Evolutionary conservation across 2,329 filamentous ascomycete genomes (phyloP), one percentile per base, ranked within the genome.

Genomic region (Beauveria rudraprayagi): DNA sequence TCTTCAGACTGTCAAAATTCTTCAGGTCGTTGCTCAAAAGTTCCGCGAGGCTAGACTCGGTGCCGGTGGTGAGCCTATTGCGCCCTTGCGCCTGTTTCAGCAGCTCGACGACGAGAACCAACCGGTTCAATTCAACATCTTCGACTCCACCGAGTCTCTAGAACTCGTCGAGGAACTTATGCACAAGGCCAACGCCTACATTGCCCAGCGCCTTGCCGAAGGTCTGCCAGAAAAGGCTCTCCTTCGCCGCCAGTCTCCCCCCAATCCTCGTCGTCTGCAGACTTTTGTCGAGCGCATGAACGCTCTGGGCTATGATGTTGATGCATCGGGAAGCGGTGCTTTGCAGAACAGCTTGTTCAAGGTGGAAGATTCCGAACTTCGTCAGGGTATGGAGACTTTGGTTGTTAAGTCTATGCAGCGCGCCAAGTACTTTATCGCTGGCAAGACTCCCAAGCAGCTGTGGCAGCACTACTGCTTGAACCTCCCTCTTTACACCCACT

Each of bases 31-130:
- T 65, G 86, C 92, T 5, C 89, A 92, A 70, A 96, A 94, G 74
- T 95, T 97, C 82, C 89, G 92, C 48, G 91, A 97, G 76, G 81
- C 85, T 55, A 89, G 94, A 63, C 89, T 97, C 62, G 90, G 89
- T 61, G 88, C 92, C 57, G 88, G 89, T 41, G 86, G 86, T 48
- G 85, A 89, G 65, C 86, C 89, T 14, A 90, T 96, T 68, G 89
- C 92, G 40, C 88, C 93, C 46, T 84, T 99, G 57, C 89, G 94
- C 61, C 83, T 99, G 52, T 80, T 97, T 64, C 92, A 96, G 75
- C 92, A 96, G 76, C 83, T 97, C 46, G 94, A 99, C 67, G 94
- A 99, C 68, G 94, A 99, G 80, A 97, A 97, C 73, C 91, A 97
- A 58, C 94, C 93, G 2, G 92, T 97, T 46, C 92, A 96, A 77